Conservation (phyloP, 768 basidiomycete genomes). For the Boletus coccyginus region DNA sequence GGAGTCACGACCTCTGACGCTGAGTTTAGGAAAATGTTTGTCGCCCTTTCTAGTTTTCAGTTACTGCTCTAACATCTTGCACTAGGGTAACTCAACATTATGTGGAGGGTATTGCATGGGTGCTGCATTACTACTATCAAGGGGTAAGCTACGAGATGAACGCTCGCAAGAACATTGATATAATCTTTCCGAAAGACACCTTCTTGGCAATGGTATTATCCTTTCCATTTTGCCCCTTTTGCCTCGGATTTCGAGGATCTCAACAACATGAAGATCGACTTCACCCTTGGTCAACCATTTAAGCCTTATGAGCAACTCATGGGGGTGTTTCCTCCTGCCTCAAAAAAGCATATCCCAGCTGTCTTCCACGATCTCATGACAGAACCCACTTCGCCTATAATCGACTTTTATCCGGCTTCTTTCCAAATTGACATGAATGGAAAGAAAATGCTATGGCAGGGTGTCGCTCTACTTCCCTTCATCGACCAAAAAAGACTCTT, state of each 20-base stretch:
- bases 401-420: conserved; percentile 90
- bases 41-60: conserved; percentile 9
- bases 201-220: conserved; percentile 99
- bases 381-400: conserved; percentile 83
- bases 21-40: conserved; percentile 73
- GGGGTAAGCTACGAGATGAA: conserved; percentile 56
- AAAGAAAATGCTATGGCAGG: conserved; percentile 99
- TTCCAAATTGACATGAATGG: conserved; percentile 99
- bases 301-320: conserved; percentile 97
- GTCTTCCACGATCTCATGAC: conserved; percentile 88
- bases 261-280: conserved; percentile 73
- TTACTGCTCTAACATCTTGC: conserved; percentile 4
- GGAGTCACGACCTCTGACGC: conserved; percentile 66
- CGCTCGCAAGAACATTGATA: conserved; percentile 12
- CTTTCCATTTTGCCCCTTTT: conserved; percentile 97
- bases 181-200: conserved; percentile 53
- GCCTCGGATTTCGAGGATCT: conserved; percentile 90
- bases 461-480: conserved; percentile 94
- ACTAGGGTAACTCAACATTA: conserved; percentile 77
- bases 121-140: conserved; percentile 97
- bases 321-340: conserved; percentile 92
- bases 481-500: conserved; percentile 85
- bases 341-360: conserved; percentile 84
- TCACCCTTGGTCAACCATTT: conserved; percentile 83
- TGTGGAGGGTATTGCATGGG: conserved; percentile 94